A percentile compares a stretch with the other conserved stretches of the same genome.
Evolutionary conservation across 306 rosid genomes (phyloP).

Genomic region (Abrus precatorius): DNA sequence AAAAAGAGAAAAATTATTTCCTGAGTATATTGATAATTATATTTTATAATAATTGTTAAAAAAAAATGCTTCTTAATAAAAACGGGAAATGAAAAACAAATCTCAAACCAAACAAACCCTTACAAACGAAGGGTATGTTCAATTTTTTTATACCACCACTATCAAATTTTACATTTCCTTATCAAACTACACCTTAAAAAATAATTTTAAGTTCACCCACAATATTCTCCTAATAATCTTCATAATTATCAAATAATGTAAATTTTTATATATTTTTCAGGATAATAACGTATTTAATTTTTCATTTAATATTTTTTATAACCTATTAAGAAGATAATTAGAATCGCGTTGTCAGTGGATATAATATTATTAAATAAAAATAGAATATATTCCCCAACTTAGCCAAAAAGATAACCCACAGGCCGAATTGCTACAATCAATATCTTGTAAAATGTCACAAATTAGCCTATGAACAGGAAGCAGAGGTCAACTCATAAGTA

Average conservation of each 20-base stretch:
- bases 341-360: too few relatives aligned
- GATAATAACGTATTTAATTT: too few relatives aligned
- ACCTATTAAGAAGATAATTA: too few relatives aligned
- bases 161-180: conserved; percentile 32
- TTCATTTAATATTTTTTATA: too few relatives aligned
- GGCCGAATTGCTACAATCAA: background rate
- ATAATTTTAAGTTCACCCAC: background rate
- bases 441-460: conserved; percentile 25
- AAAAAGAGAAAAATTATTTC: too few relatives aligned
- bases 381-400: conserved; percentile 3
- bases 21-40: background rate
- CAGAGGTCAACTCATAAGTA: conserved; percentile 22
- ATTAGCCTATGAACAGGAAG: conserved; percentile 5
- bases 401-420: conserved; percentile 26
- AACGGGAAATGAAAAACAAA: background rate
- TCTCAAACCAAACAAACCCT: background rate
- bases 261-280: too few relatives aligned
- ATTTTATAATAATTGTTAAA: background rate
- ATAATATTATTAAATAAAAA: background rate
- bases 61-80: background rate
- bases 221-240: background rate
- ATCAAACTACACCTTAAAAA: conserved; percentile 11
- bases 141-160: conserved; percentile 12
- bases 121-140: background rate
- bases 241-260: too few relatives aligned